Evolutionary conservation across 2,329 filamentous ascomycete genomes (phyloP), one percentile per base, ranked within the genome.

Genomic region (Pseudopithomyces maydicus): DNA sequence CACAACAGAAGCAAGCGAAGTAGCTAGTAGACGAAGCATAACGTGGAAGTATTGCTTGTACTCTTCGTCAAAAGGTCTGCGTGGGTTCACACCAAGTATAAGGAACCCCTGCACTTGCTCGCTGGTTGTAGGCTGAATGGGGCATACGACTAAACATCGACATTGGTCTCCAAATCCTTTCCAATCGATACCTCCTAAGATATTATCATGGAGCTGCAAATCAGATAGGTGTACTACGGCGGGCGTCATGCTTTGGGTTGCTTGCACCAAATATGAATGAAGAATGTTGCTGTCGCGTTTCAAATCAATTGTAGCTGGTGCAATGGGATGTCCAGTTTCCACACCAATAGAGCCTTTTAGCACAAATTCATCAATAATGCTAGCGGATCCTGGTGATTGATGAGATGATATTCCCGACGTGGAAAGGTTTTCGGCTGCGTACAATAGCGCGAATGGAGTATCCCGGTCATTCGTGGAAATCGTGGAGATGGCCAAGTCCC

Each of bases 381-480:
- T 56, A 19, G 33, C 10, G 22, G 41, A 55, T 6, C 54, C 41
- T 6, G 57, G 41, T 4, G 57, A 54, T 32, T 54, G 49, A 1
- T 57, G n/a, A 19, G 47, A 57, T 12, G 42, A 42, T 12, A 48
- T 55, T n/a, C 52, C 60, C 1, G 58, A 55, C 10, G 17, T 42
- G 17, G 55, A 59, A 8, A 52, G 45, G 39, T 39, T 26, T 2
- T 67, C 67, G n/a, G 59, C 60, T 2, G 67, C 65, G 23, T 71
- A 72, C 1, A 72, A 61, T 2, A 71, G 47, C 17, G 63, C 66
- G 26, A 69, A 70, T 2, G 68, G 67, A 33, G 66, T 54, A 41
- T 71, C 68, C 55, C 84, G 82, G 59, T 89, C 85, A 69, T 92
- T 92, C 65, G 85, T 87, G 57, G 89, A 85, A 8, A 94, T 80